These are phyloP conservation scores for Keithomyces neogunnii DNA, from an alignment of 2,329 filamentous ascomycete genomes.

Conservation along the genomic window DNA sequence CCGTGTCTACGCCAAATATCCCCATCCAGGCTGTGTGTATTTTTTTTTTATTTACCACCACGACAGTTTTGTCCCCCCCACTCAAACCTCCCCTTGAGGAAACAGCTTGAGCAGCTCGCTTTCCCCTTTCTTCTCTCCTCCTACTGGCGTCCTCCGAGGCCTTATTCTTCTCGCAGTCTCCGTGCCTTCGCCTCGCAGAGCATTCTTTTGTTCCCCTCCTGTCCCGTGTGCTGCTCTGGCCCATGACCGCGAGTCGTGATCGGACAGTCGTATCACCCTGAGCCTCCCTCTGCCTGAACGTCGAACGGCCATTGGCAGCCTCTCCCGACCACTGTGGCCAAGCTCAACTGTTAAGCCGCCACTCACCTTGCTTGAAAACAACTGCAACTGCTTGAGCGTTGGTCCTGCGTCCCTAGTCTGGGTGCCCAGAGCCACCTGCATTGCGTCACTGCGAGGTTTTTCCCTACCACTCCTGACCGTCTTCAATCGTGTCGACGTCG, in stretches of 20 bases:
- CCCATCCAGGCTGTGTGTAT: slow-evolving; percentile 6
- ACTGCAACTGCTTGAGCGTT: neutral
- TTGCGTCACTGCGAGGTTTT: neutral
- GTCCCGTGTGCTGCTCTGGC: slow-evolving; percentile 4
- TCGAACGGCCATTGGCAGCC: slow-evolving; percentile 9
- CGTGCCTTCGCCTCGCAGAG: neutral
- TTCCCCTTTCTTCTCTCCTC: slow-evolving; percentile 9
- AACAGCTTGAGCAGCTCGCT: neutral
- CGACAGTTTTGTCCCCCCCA: neutral
- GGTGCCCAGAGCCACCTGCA: neutral
- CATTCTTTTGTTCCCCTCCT: neutral
- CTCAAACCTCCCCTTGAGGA: slow-evolving; percentile 4
- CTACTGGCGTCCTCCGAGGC: slow-evolving; percentile 9
- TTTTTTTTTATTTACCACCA: slow-evolving; percentile 4
- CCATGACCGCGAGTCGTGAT: slow-evolving; percentile 7
- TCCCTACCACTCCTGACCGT: neutral
- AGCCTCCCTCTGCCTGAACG: neutral
- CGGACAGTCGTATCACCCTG: slow-evolving; percentile 7
- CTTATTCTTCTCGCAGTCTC: neutral
- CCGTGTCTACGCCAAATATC: neutral
- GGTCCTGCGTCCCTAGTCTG: neutral
- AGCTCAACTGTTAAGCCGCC: slow-evolving; percentile 9
- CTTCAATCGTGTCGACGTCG: neutral
- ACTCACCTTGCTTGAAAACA: slow-evolving; percentile 1
- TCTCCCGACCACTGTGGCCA: slow-evolving; percentile 7